Evolutionary conservation across 371 early-diverging fungal species (phyloP).

Genomic region (Massospora cicadina): DNA sequence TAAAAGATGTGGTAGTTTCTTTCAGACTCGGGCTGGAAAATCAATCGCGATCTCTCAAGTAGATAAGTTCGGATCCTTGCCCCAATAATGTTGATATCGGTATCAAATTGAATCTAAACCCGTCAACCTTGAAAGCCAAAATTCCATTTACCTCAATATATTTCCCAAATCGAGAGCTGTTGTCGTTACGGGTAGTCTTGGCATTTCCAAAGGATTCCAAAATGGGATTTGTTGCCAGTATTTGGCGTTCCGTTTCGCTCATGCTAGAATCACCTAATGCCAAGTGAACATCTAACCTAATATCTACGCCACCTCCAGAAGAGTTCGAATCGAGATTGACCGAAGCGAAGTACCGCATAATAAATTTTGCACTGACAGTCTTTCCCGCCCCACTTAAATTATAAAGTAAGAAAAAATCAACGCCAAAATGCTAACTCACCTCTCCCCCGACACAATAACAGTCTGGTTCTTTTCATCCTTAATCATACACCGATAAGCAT

Average conservation of each 20-base stretch:
- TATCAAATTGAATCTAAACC: constrained; percentile 56
- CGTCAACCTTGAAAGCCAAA: background rate
- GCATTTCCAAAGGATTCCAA: constrained; percentile 99
- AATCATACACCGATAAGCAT: constrained; percentile 90
- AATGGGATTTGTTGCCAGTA: constrained; percentile 90
- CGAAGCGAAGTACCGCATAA: constrained; percentile 95
- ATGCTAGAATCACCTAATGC: constrained; percentile 20
- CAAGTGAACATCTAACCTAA: background rate
- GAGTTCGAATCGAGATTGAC: constrained; percentile 49
- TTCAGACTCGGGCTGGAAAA: constrained; percentile 82
- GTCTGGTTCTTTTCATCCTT: constrained; percentile 86
- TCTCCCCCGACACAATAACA: constrained; percentile 97
- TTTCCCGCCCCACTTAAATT: constrained; percentile 74
- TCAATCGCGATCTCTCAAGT: constrained; percentile 92
- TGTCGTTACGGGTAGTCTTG: constrained; percentile 98
- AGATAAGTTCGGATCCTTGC: constrained; percentile 95
- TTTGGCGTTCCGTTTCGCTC: constrained; percentile 68
- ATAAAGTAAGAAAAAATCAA: constrained; percentile 1
- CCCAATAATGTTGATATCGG: constrained; percentile 68
- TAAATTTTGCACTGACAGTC: constrained; percentile 88
- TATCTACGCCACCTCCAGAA: constrained; percentile 16
- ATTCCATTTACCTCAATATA: constrained; percentile 61
- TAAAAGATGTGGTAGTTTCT: constrained; percentile 99
- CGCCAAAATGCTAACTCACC: constrained; percentile 25
- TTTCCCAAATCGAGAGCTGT: constrained; percentile 97